Evolutionary conservation across 345 rosid genomes (phyloP).

Genomic region (Dimocarpus longan): DNA sequence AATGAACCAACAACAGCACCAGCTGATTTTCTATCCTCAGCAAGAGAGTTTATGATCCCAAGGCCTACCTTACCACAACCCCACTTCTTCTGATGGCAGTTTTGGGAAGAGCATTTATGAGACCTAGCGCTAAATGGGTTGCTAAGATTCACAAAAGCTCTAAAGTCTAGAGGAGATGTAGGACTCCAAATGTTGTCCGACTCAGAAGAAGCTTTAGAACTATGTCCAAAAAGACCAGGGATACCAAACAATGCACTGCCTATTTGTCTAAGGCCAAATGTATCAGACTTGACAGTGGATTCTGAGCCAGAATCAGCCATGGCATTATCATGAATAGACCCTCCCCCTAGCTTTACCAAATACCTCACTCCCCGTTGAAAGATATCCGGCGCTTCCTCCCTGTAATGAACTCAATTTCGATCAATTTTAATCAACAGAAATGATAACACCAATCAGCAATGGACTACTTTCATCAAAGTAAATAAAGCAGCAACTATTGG

Average conservation of each 20-base stretch:
- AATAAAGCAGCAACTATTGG: background rate
- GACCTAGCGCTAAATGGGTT: conserved; percentile 51
- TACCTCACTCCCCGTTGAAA: conserved; percentile 25
- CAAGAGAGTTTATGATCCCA: conserved; percentile 50
- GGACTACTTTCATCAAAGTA: background rate
- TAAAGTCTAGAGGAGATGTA: conserved; percentile 65
- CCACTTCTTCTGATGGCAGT: conserved; percentile 43
- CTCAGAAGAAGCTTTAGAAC: conserved; percentile 36
- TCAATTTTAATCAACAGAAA: background rate
- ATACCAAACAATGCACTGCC: conserved; percentile 41
- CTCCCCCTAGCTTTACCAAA: conserved; percentile 18
- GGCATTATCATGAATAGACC: conserved; percentile 21
- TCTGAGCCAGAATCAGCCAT: conserved; percentile 44
- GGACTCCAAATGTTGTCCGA: conserved; percentile 53
- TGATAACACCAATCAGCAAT: background rate
- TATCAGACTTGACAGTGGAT: conserved; percentile 30
- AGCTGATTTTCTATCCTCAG: conserved; percentile 26
- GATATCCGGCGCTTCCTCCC: conserved; percentile 27
- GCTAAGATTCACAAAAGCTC: conserved; percentile 48
- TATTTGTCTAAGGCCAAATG: conserved; percentile 35
- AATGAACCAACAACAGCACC: conserved; percentile 35
- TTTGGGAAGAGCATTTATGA: conserved; percentile 33
- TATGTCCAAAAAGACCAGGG: conserved; percentile 44
- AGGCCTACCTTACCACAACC: conserved; percentile 57
- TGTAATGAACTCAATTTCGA: conserved; percentile 24